Evolutionary conservation across 169 alveolate genomes (phyloP).

Genomic region (Cryptosporidium meleagridis): DNA sequence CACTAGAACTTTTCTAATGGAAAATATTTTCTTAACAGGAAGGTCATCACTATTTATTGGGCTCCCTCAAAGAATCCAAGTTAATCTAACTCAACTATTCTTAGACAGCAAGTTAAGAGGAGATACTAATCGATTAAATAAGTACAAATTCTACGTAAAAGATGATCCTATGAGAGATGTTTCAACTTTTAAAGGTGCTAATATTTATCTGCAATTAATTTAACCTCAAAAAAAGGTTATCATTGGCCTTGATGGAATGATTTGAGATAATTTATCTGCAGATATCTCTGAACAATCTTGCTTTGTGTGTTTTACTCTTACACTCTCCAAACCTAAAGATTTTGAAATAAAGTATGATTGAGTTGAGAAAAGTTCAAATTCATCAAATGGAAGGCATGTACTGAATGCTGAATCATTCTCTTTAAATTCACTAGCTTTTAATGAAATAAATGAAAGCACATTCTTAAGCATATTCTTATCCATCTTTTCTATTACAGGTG

Average conservation of each 20-base stretch:
- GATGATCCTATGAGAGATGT: conserved; percentile 63
- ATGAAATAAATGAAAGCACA: conserved; percentile 48
- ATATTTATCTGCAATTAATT: conserved; percentile 20
- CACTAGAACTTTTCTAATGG: conserved; percentile 40
- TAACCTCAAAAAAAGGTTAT: conserved; percentile 4
- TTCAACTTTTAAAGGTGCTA: conserved; percentile 56
- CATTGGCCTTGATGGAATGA: conserved; percentile 64
- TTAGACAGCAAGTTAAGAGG: conserved; percentile 44
- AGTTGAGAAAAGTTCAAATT: conserved; percentile 29
- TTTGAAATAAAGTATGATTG: conserved; percentile 54
- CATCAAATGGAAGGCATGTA: conserved; percentile 47
- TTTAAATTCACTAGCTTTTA: conserved; percentile 50
- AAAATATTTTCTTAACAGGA: conserved; percentile 40
- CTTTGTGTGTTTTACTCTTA: conserved; percentile 5
- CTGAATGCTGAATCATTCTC: conserved; percentile 44
- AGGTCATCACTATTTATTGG: conserved; percentile 51
- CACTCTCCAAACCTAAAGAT: conserved; percentile 1
- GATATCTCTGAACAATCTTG: conserved; percentile 48
- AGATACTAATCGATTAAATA: conserved; percentile 33
- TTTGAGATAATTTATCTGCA: conserved; percentile 47
- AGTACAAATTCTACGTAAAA: conserved; percentile 34
- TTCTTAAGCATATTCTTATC: conserved; percentile 55
- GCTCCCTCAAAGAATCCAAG: conserved; percentile 56
- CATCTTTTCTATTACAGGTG: conserved; percentile 59
- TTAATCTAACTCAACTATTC: conserved; percentile 28